phyloP scores from a whole-genome alignment of 1,284 basidiomycete genomes.

The Ustilago vetiveriae region DNA sequence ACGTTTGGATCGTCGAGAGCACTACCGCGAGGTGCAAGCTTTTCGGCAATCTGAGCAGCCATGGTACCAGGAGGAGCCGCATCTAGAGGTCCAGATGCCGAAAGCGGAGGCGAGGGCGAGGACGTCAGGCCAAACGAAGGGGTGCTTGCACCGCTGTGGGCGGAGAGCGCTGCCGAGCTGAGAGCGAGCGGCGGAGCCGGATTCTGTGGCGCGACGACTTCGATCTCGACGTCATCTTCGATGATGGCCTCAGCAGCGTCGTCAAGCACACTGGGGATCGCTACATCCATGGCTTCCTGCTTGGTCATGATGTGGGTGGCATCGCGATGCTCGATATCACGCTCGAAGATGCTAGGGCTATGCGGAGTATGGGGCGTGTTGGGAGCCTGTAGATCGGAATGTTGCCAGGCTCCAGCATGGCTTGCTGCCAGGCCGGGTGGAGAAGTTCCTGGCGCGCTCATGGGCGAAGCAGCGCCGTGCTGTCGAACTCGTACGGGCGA shows the following conservation, averaged over 20 bases:
- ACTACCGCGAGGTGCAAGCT: slow-evolving; percentile 25
- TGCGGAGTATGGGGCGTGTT: slow-evolving; percentile 21
- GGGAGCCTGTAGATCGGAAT: slow-evolving; percentile 11
- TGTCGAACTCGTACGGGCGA: slow-evolving; percentile 26
- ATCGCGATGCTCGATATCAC: slow-evolving; percentile 62
- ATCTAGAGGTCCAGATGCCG: slow-evolving; percentile 40
- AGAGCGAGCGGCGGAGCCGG: slow-evolving; percentile 49
- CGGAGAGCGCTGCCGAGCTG: slow-evolving; percentile 51
- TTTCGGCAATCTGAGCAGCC: slow-evolving; percentile 60
- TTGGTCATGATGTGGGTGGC: slow-evolving; percentile 57
- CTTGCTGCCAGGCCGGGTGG: slow-evolving; percentile 6
- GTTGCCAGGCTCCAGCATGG: slow-evolving; percentile 7
- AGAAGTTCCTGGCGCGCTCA: slow-evolving; percentile 20
- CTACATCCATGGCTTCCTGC: slow-evolving; percentile 62
- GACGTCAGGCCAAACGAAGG: slow-evolving; percentile 30
- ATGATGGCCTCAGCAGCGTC: slow-evolving; percentile 64
- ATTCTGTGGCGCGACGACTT: slow-evolving; percentile 60
- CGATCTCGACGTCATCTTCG: slow-evolving; percentile 56
- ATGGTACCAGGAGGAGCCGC: slow-evolving; percentile 53
- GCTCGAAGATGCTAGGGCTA: slow-evolving; percentile 61
- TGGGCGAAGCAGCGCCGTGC: slow-evolving; percentile 31
- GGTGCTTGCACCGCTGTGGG: slow-evolving; percentile 46
- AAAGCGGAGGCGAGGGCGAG: slow-evolving; percentile 50
- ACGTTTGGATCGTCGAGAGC: slow-evolving; percentile 3
- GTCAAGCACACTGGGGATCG: slow-evolving; percentile 62